Evolutionary conservation across 805 yeast species (phyloP).

Genomic region (Metschnikowia hibisci): DNA sequence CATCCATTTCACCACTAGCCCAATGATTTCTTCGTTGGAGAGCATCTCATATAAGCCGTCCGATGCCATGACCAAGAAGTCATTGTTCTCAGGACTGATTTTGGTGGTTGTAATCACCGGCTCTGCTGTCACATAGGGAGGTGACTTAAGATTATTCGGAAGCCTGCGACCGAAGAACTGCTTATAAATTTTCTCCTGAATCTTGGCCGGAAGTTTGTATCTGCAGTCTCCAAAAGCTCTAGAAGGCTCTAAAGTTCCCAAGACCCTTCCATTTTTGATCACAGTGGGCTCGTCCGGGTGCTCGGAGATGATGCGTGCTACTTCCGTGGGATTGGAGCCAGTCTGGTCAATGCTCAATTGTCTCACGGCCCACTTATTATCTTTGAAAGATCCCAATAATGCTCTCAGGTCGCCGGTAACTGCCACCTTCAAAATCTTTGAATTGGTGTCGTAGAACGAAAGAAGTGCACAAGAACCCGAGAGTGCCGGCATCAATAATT

Average conservation of each 20-base stretch:
- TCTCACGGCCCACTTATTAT: constrained; percentile 80
- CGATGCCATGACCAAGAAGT: constrained; percentile 86
- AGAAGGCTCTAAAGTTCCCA: constrained; percentile 92
- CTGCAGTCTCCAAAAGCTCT: constrained; percentile 97
- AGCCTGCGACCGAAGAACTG: constrained; percentile 78
- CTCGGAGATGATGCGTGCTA: constrained; percentile 72
- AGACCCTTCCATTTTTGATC: constrained; percentile 79
- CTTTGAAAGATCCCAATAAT: constrained; percentile 67
- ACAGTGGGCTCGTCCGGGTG: constrained; percentile 91
- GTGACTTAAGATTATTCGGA: constrained; percentile 73
- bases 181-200: constrained; percentile 69
- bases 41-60: constrained; percentile 93
- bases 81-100: constrained; percentile 65
- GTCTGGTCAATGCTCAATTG: constrained; percentile 91
- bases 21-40: constrained; percentile 88
- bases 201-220: constrained; percentile 74
- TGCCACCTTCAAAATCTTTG: constrained; percentile 76
- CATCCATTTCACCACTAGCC: constrained; percentile 91
- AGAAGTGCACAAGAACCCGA: constrained; percentile 93
- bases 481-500: constrained; percentile 82
- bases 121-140: constrained; percentile 97
- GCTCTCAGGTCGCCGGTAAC: constrained; percentile 97
- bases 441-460: constrained; percentile 77
- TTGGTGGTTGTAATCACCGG: constrained; percentile 86
- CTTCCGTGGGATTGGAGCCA: constrained; percentile 86